Evolutionary conservation across 208 protist genomes (phyloP).

Genomic region (Wallacemonas sp.): DNA sequence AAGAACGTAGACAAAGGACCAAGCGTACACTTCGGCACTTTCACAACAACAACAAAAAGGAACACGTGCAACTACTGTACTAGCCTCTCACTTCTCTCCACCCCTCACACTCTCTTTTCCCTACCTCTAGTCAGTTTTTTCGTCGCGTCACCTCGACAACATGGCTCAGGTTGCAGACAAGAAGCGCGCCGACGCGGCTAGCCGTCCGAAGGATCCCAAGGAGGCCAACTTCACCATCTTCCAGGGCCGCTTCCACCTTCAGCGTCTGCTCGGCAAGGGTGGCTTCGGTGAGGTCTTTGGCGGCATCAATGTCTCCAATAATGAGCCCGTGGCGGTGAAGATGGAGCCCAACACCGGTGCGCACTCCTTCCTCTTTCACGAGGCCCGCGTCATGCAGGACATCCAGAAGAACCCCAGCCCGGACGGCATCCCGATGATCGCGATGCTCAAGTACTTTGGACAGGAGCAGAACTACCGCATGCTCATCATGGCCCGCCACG

Average conservation of each 20-base stretch:
- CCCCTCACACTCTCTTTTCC: slow-evolving; percentile 12
- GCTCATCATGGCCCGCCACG: slow-evolving; percentile 98
- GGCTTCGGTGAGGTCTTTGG: slow-evolving; percentile 98
- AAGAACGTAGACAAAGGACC: no score
- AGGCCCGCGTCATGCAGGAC: slow-evolving; percentile 92
- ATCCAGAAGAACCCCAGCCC: slow-evolving; percentile 53
- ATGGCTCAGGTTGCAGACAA: background rate
- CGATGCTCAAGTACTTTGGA: slow-evolving; percentile 96
- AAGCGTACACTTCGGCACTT: no score
- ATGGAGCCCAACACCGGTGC: slow-evolving; percentile 40
- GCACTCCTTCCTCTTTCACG: slow-evolving; percentile 97
- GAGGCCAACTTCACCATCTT: slow-evolving; percentile 31
- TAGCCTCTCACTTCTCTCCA: background rate
- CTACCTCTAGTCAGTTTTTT: slow-evolving; percentile 4
- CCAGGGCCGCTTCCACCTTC: slow-evolving; percentile 50
- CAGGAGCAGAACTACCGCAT: slow-evolving; percentile 97
- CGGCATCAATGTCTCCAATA: slow-evolving; percentile 49
- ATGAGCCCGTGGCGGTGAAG: slow-evolving; percentile 46
- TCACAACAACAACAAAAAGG: slow-evolving; percentile 12
- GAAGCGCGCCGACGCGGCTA: background rate
- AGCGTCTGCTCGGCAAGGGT: slow-evolving; percentile 92
- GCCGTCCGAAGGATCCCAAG: background rate
- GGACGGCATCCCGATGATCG: slow-evolving; percentile 80
- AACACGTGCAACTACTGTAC: background rate
- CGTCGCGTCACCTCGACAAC: background rate